Conservation (phyloP, 306 rosid genomes). For the Quercus gilva region DNA sequence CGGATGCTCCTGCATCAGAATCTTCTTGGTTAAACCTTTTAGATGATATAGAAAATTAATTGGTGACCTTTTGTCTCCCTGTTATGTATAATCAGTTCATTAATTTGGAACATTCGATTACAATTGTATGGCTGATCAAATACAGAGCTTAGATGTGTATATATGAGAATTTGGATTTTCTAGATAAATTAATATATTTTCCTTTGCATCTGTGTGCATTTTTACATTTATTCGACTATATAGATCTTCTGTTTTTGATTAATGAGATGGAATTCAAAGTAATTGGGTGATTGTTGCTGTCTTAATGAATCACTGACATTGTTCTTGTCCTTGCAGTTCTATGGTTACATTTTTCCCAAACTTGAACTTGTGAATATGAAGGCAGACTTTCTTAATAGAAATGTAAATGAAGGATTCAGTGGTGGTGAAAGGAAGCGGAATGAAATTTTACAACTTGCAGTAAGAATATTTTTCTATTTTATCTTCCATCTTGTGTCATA, state of each 20-base stretch:
- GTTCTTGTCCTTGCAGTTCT: conserved; percentile 59
- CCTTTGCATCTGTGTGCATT: background rate
- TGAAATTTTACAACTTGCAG: conserved; percentile 91
- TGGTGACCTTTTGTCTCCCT: background rate
- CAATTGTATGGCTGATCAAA: background rate
- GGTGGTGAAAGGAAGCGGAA: conserved; percentile 96
- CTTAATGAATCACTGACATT: background rate
- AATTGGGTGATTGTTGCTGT: background rate
- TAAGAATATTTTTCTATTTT: conserved; percentile 5
- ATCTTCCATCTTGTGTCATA: background rate
- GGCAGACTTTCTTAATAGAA: conserved; percentile 85
- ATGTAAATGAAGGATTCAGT: conserved; percentile 95
- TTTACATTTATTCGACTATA: background rate
- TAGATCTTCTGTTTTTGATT: background rate
- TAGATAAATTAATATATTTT: background rate
- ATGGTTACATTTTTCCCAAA: conserved; percentile 70
- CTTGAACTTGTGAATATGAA: conserved; percentile 88
- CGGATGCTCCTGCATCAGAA: background rate
- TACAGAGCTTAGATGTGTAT: background rate
- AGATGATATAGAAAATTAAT: background rate
- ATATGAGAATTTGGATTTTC: background rate
- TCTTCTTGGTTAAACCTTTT: background rate
- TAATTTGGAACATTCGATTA: background rate
- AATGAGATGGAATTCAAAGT: background rate
- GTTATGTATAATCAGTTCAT: background rate